Evolutionary conservation across 495 filamentous ascomycete genomes (phyloP).

Genomic region (Aspergillus carlsbadensis): DNA sequence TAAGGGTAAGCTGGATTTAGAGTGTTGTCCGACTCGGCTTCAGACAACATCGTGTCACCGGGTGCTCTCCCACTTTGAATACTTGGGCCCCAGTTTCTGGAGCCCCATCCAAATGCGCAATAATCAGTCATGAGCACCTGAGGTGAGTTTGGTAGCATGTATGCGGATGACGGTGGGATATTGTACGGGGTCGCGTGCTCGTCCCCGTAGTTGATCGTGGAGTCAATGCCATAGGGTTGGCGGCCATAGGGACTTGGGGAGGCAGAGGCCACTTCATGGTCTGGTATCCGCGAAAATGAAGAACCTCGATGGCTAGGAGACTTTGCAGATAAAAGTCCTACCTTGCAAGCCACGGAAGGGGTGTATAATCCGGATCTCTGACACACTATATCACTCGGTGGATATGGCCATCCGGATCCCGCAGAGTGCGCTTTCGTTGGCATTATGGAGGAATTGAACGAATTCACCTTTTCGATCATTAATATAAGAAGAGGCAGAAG

Average conservation of each 20-base stretch:
- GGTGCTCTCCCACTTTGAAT: slow-evolving; percentile 19
- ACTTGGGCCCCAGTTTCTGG: slow-evolving; percentile 28
- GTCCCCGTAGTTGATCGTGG: slow-evolving; percentile 32
- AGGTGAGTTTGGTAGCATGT: slow-evolving; percentile 29
- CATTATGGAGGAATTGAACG: slow-evolving; percentile 24
- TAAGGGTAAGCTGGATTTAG: slow-evolving; percentile 30
- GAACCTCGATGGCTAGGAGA: slow-evolving; percentile 20
- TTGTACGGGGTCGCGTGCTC: slow-evolving; percentile 26
- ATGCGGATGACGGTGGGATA: slow-evolving; percentile 25
- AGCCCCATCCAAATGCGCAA: slow-evolving; percentile 21
- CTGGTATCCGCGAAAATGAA: slow-evolving; percentile 22
- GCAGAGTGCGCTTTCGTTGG: slow-evolving; percentile 17
- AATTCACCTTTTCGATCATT: slow-evolving; percentile 24
- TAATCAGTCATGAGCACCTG: slow-evolving; percentile 30
- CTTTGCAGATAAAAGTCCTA: slow-evolving; percentile 18
- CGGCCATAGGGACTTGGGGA: slow-evolving; percentile 23
- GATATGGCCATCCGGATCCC: slow-evolving; percentile 34
- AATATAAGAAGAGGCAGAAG: slow-evolving; percentile 2
- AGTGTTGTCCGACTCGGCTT: slow-evolving; percentile 21
- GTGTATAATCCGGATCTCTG: slow-evolving; percentile 23
- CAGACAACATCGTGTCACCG: slow-evolving; percentile 29
- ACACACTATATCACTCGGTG: slow-evolving; percentile 21
- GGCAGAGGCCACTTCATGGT: slow-evolving; percentile 29
- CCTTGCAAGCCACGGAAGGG: slow-evolving; percentile 18
- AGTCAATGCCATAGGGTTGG: slow-evolving; percentile 21